Base-by-base conservation (phyloP, 257 asterid species). In the Solanum etuberosum region DNA sequence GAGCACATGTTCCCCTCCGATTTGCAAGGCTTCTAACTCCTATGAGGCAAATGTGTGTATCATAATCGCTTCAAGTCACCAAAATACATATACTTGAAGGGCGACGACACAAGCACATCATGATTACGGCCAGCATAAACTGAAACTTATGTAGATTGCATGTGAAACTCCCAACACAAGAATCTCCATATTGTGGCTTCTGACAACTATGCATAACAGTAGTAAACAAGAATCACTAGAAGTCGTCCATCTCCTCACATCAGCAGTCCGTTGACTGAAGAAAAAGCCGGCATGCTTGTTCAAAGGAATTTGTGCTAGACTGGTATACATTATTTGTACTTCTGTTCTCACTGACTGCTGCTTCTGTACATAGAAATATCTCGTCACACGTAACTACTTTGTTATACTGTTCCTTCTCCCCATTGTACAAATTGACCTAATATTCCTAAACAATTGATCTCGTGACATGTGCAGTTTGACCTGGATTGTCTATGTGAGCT, bases 1-100 rank as follows among this genome's bases (percentile, higher is more conserved):
- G 94, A 90, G 99, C 98, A 73, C 89, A 95, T 84, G 99, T 97
- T 67, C 99, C 99, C 43, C 98, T 97, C 71, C 98, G 98, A 63
- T 95, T 94, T 65, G 98, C 99, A 38, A 93, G 98, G 91, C 93
- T 95, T 88, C 98, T 95, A 83, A 97, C 96, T 27, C 98, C 98
- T 7, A 92, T 97, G 98, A 94, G 99, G 93, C 98, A 94, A 88
- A 93, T 89, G 71, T 90, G 90, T 7, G 92, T 86, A n/a, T 89
- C 96, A 15, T 92, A 93, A 91, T 61, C 83, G 35, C 37, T 9
- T 29, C 80, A 29, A 13, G n/a, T 35, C 25, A 37, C 76, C 61
- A 84, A 63, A 32, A 21, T 38, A 54, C 78, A 32, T 21, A 46
- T 77, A 61, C 34, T 48, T 72, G 67, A 54, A 73, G 20, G 35